A percentile compares a stretch with the other conserved stretches of the same genome.
These are phyloP conservation scores for Scutellaria galericulata DNA, from an alignment of 257 asterid genomes.

Conservation along the genomic window DNA sequence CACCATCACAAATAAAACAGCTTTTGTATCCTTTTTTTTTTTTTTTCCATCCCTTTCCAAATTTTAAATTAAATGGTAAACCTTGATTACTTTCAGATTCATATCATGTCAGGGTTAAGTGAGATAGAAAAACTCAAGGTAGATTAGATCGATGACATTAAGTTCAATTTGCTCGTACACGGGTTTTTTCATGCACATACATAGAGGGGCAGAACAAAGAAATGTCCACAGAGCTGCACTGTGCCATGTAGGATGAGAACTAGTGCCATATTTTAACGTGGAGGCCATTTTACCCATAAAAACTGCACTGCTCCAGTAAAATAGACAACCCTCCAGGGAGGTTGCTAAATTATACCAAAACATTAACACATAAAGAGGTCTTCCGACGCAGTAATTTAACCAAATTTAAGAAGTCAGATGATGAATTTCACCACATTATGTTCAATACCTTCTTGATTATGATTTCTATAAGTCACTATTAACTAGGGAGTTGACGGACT, in stretches of 20 bases:
- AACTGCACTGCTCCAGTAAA: constrained; percentile 1
- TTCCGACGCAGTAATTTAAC: not conserved
- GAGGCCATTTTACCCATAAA: not conserved
- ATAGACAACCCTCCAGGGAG: not conserved
- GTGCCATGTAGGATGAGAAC: too few relatives aligned
- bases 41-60: not conserved
- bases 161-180: not conserved
- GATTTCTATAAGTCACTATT: not conserved
- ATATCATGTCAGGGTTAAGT: not conserved
- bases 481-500: not conserved
- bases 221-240: not conserved
- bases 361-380: not conserved
- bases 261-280: too few relatives aligned
- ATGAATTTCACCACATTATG: not conserved
- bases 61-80: not conserved
- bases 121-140: not conserved
- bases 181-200: not conserved
- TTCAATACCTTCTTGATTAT: not conserved
- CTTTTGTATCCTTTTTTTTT: not conserved
- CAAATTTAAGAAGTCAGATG: not conserved
- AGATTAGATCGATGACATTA: not conserved
- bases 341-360: not conserved
- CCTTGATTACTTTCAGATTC: not conserved
- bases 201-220: not conserved
- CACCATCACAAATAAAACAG: not conserved